Conservation (phyloP, 2,329 filamentous ascomycete species). For the Hypoxylon rubiginosum region DNA sequence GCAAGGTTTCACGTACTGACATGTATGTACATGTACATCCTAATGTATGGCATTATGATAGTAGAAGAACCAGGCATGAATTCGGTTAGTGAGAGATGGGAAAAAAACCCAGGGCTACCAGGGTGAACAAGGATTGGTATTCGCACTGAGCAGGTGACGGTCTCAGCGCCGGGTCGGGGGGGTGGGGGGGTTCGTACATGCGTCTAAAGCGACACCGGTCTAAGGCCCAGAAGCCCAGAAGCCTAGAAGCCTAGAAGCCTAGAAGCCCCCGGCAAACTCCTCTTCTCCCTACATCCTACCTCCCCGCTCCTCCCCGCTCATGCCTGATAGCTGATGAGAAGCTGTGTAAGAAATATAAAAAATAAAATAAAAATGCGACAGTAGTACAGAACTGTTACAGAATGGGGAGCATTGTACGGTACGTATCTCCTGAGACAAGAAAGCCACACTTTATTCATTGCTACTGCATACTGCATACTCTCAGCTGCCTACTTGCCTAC, state of each 20-base stretch:
- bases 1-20: slow-evolving; percentile 16
- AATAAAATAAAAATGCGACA: slow-evolving; percentile 3
- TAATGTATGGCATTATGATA: background rate
- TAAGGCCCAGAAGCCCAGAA: slow-evolving; percentile 33
- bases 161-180: slow-evolving; percentile 33
- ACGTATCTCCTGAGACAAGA: slow-evolving; percentile 17
- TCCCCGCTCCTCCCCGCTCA: too few species aligned
- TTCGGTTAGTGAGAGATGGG: slow-evolving; percentile 31
- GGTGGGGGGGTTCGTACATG: too few species aligned
- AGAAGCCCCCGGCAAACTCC: background rate
- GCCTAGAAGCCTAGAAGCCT: too few species aligned
- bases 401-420: background rate
- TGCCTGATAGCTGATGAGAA: slow-evolving; percentile 17
- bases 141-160: slow-evolving; percentile 38
- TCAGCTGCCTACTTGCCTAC: background rate
- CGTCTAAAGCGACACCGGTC: slow-evolving; percentile 30
- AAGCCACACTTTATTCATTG: background rate
- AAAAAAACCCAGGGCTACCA: background rate
- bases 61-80: slow-evolving; percentile 15
- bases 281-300: slow-evolving; percentile 14
- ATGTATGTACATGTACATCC: background rate
- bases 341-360: slow-evolving; percentile 14
- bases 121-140: slow-evolving; percentile 8
- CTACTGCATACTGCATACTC: background rate
- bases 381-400: slow-evolving; percentile 14